Percentiles rank a stretch among this genome's conserved stretches.
Conservation (phyloP, 768 basidiomycete species). For the Auricularia sp. region DNA sequence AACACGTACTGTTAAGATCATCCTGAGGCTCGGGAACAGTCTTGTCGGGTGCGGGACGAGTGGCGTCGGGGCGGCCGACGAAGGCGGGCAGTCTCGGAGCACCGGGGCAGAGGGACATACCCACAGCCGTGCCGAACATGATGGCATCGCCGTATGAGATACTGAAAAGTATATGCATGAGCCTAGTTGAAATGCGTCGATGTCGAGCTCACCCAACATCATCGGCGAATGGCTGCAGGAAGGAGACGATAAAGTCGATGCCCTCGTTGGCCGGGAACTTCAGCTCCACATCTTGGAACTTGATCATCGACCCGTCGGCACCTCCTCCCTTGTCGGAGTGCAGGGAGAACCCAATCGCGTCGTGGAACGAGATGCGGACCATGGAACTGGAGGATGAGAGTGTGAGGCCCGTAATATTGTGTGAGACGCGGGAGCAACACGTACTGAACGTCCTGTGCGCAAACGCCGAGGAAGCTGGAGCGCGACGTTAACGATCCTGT, state of each 20-base stretch:
- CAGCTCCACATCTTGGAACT: not conserved
- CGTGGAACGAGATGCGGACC: not conserved
- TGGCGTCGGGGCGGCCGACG: too few species aligned
- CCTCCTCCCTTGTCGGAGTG: slow-evolving; percentile 10
- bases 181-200: not conserved
- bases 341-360: not conserved
- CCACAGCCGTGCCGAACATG: slow-evolving; percentile 36
- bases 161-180: slow-evolving; percentile 14
- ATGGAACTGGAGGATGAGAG: not conserved
- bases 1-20: slow-evolving; percentile 13
- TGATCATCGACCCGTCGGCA: slow-evolving; percentile 14
- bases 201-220: not conserved
- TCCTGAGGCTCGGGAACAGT: slow-evolving; percentile 9
- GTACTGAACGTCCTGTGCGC: not conserved
- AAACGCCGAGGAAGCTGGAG: not conserved
- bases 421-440: not conserved
- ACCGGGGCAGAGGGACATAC: slow-evolving; percentile 32
- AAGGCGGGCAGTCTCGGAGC: slow-evolving; percentile 19
- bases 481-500: too few species aligned
- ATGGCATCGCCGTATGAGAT: slow-evolving; percentile 22
- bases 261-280: slow-evolving; percentile 8
- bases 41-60: too few species aligned
- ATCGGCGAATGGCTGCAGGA: slow-evolving; percentile 8
- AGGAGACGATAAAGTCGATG: slow-evolving; percentile 8
- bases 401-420: not conserved